Evolutionary conservation across 805 yeast species (phyloP).

Genomic region (Blastobotrys mokoenaii): DNA sequence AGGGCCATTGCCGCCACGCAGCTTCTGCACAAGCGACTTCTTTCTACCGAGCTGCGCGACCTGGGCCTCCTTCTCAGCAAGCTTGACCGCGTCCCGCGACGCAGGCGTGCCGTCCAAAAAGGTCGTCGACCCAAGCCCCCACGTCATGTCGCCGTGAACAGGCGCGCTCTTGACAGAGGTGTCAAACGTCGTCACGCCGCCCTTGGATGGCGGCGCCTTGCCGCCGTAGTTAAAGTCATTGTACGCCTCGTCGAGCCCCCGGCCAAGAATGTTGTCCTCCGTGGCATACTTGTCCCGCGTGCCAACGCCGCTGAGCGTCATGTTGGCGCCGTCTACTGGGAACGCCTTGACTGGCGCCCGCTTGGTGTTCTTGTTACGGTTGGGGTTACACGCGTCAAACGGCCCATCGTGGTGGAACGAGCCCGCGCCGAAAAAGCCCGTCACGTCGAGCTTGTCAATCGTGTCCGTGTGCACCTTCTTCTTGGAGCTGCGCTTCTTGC

Average conservation of each 20-base stretch:
- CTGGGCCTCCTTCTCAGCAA: constrained; percentile 21
- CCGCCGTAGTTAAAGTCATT: constrained; percentile 24
- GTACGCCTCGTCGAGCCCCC: constrained; percentile 42
- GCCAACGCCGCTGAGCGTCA: constrained; percentile 62
- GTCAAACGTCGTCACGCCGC: constrained; percentile 39
- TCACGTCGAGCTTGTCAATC: constrained; percentile 94
- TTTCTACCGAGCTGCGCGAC: constrained; percentile 60
- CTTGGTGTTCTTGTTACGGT: constrained; percentile 61
- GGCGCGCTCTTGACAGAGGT: constrained; percentile 58
- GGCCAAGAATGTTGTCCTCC: constrained; percentile 74
- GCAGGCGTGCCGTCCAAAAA: constrained; percentile 97
- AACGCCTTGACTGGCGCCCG: constrained; percentile 93
- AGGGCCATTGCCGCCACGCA: constrained; percentile 31
- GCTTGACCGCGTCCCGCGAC: constrained; percentile 35
- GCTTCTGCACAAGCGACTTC: constrained; percentile 70
- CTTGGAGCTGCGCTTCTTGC: not conserved
- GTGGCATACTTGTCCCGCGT: constrained; percentile 30
- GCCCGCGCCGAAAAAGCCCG: constrained; percentile 86
- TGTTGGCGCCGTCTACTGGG: constrained; percentile 93
- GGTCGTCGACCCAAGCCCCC: constrained; percentile 87
- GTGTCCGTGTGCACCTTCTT: constrained; percentile 33
- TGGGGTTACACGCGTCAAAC: constrained; percentile 97
- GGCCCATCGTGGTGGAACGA: constrained; percentile 99
- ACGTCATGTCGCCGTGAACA: constrained; percentile 77
- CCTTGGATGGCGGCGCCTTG: constrained; percentile 2